Percentiles rank a stretch among this genome's conserved stretches.
These are phyloP conservation scores for Geotrichum ghanense DNA, from an alignment of 805 yeast genomes.

Conservation along the genomic window DNA sequence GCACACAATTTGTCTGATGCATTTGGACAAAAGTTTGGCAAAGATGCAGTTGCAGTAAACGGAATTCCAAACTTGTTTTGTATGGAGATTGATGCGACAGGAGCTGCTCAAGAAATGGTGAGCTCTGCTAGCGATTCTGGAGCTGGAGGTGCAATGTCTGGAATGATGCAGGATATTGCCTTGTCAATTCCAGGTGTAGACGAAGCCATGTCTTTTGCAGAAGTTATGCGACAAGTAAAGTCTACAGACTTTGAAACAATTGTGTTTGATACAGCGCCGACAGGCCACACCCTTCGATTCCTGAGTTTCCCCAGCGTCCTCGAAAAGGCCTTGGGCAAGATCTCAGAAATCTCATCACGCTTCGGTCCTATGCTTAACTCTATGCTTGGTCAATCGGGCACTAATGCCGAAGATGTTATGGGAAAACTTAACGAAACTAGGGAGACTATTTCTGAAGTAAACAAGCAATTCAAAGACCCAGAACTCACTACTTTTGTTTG, in stretches of 20 bases:
- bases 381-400: conserved; percentile 48
- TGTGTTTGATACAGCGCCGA: conserved; percentile 98
- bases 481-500: conserved; percentile 54
- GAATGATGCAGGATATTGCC: conserved; percentile 81
- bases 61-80: conserved; percentile 83
- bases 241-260: conserved; percentile 70
- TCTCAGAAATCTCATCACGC: conserved; percentile 73
- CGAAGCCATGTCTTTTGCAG: conserved; percentile 96
- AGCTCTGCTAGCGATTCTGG: conserved; percentile 34
- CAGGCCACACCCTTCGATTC: conserved; percentile 95
- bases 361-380: conserved; percentile 84
- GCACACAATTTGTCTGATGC: conserved; percentile 98
- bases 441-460: conserved; percentile 73
- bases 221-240: conserved; percentile 92
- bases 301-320: conserved; percentile 88
- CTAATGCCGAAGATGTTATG: conserved; percentile 49
- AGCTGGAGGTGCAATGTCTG: conserved; percentile 41
- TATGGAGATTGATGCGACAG: conserved; percentile 97
- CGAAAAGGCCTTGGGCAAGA: conserved; percentile 75
- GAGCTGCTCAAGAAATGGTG: conserved; percentile 78
- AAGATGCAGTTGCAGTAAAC: conserved; percentile 88
- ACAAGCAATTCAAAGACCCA: conserved; percentile 90
- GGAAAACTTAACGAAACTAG: conserved; percentile 72
- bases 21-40: conserved; percentile 95
- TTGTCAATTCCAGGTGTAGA: conserved; percentile 97